phyloP scores from a whole-genome alignment of 768 basidiomycete species.

The Baorangia bicolor region DNA sequence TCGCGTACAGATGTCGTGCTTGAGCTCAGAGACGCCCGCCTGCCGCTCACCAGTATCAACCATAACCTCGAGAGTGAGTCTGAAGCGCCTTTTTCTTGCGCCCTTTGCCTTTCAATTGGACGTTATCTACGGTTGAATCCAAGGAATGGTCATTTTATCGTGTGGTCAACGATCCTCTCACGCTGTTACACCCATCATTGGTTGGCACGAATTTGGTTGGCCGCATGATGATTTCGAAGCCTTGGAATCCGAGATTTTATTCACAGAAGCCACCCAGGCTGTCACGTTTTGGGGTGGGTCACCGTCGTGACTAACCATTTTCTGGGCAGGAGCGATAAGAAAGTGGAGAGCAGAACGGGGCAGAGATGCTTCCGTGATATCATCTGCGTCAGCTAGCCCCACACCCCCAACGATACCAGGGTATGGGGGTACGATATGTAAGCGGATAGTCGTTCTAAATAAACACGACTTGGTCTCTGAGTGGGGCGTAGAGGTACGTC shows the following conservation, averaged over 20 bases:
- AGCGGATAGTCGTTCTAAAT: slow-evolving; percentile 88
- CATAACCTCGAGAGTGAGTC: slow-evolving; percentile 77
- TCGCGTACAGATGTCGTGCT: slow-evolving; percentile 87
- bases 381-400: slow-evolving; percentile 33
- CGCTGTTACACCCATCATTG: slow-evolving; percentile 14
- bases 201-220: slow-evolving; percentile 12
- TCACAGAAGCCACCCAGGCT: slow-evolving; percentile 5
- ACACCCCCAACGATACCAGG: slow-evolving; percentile 10
- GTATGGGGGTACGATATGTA: slow-evolving; percentile 48
- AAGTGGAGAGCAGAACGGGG: slow-evolving; percentile 71
- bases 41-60: slow-evolving; percentile 94
- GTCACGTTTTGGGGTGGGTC: slow-evolving; percentile 12
- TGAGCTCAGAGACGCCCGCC: slow-evolving; percentile 89
- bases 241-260: slow-evolving; percentile 8
- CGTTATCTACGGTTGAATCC: slow-evolving; percentile 1
- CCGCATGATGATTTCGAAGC: slow-evolving; percentile 14
- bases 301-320: slow-evolving; percentile 19
- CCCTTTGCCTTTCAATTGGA: neutral
- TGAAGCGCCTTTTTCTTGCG: neutral
- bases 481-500: slow-evolving; percentile 79
- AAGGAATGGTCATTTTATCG: slow-evolving; percentile 19
- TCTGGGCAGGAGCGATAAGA: slow-evolving; percentile 52
- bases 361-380: slow-evolving; percentile 45
- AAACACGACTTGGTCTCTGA: slow-evolving; percentile 90
- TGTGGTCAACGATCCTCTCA: slow-evolving; percentile 21